phyloP scores from a whole-genome alignment of 148 eudicot species.

The Suaeda aralocaspica region DNA sequence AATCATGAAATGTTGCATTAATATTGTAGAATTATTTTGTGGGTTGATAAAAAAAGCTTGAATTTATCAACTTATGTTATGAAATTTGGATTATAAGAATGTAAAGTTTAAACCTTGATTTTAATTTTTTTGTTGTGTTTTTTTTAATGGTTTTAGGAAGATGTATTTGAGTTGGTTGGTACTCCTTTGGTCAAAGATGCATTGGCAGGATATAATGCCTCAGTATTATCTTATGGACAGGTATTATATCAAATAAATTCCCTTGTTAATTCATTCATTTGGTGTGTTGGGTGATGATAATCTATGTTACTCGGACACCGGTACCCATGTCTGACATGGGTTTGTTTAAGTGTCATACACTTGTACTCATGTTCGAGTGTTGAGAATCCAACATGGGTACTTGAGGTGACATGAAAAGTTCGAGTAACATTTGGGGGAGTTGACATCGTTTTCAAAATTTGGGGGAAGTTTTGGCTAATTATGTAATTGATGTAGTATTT shows the following conservation, averaged over 20 bases:
- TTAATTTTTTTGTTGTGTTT: not conserved
- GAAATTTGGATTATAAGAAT: not conserved
- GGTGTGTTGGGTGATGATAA: not conserved
- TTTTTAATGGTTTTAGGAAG: constrained; percentile 53
- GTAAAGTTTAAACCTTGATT: not conserved
- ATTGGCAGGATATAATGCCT: constrained; percentile 84
- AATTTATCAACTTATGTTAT: not conserved
- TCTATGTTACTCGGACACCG: too few relatives aligned
- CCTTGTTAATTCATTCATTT: not conserved
- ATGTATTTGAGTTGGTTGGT: constrained; percentile 70
- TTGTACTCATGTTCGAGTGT: too few relatives aligned
- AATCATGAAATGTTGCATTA: not conserved
- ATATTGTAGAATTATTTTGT: not conserved
- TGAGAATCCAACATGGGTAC: too few relatives aligned
- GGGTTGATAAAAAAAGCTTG: not conserved
- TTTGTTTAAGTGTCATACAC: too few relatives aligned
- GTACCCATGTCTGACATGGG: too few relatives aligned
- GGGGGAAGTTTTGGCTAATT: not conserved
- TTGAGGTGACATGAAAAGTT: too few relatives aligned
- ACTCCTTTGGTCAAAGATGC: constrained; percentile 80
- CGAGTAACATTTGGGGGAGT: too few relatives aligned
- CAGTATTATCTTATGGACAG: constrained; percentile 92
- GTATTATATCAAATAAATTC: constrained; percentile 25
- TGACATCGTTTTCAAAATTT: too few relatives aligned
- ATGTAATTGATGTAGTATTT: not conserved